These are phyloP conservation scores for Cornus kousa DNA, from an alignment of 148 eudicot genomes.

Conservation along the genomic window DNA sequence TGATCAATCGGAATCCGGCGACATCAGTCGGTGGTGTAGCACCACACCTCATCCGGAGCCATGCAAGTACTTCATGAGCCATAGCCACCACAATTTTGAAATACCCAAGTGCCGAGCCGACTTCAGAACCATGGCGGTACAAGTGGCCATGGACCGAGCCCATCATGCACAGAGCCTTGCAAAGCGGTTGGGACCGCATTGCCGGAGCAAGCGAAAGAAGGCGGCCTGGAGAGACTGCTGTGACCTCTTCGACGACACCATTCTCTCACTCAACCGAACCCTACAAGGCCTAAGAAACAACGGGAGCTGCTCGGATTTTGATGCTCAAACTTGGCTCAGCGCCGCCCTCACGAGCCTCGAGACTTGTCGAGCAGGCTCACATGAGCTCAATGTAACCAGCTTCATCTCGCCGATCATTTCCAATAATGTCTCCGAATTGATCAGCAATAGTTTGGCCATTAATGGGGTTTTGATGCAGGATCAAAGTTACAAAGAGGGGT, in stretches of 20 bases:
- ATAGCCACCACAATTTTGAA: conserved; percentile 9
- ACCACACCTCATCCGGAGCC: conserved; percentile 47
- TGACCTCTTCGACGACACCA: conserved; percentile 46
- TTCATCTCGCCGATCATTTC: conserved; percentile 15
- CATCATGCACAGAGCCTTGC: conserved; percentile 29
- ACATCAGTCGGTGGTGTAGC: conserved; percentile 52
- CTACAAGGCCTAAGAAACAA: conserved; percentile 39
- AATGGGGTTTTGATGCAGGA: conserved; percentile 7
- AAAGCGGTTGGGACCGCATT: conserved; percentile 31
- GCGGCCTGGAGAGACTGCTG: conserved; percentile 62
- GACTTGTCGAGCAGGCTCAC: conserved; percentile 26
- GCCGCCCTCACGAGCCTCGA: conserved; percentile 35
- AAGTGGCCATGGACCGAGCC: conserved; percentile 53
- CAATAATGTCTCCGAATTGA: conserved; percentile 13
- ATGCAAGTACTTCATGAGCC: conserved; percentile 47
- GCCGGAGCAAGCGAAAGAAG: conserved; percentile 34
- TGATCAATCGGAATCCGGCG: background rate
- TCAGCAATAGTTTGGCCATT: conserved; percentile 19
- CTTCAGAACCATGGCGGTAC: conserved; percentile 46
- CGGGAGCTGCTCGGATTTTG: conserved; percentile 18
- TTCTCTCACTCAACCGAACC: conserved; percentile 53
- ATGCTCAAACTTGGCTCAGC: conserved; percentile 43
- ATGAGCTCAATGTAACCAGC: conserved; percentile 27
- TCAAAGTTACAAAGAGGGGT: background rate
- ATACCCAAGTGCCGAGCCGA: conserved; percentile 35